A percentile compares a stretch with the other conserved stretches of the same genome.
phyloP scores from a whole-genome alignment of 2,329 filamentous ascomycete species.

The Thermothelomyces thermophilus region DNA sequence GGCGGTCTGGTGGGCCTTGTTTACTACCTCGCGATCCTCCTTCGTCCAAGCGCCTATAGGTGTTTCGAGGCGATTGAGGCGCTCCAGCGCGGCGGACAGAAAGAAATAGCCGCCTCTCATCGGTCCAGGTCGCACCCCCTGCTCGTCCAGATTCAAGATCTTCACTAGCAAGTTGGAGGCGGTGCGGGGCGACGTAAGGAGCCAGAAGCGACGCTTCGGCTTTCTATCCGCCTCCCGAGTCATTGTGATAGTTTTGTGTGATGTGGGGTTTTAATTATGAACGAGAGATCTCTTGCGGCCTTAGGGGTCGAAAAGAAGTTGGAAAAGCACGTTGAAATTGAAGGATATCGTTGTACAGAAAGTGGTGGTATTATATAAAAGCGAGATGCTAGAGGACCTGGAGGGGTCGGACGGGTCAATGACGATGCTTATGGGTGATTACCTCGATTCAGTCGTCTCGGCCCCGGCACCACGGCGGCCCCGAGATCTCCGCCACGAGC shows the following conservation, averaged over 20 bases:
- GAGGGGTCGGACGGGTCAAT: too few species aligned
- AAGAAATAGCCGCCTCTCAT: neutral
- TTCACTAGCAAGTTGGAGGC: neutral
- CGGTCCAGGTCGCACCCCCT: neutral
- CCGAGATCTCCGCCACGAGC: too few species aligned
- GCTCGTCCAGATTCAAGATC: neutral
- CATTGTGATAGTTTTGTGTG: neutral
- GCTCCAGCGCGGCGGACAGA: neutral
- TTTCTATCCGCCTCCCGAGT: neutral
- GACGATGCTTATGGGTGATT: too few species aligned
- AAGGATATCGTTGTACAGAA: too few species aligned
- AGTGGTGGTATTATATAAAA: too few species aligned
- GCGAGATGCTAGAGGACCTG: too few species aligned
- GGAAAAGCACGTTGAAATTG: too few species aligned
- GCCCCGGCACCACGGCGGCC: too few species aligned
- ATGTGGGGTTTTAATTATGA: neutral
- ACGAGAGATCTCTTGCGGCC: too few species aligned
- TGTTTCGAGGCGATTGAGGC: neutral
- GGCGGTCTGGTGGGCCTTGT: neutral
- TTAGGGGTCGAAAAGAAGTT: too few species aligned
- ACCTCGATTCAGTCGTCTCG: too few species aligned
- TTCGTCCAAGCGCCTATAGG: neutral
- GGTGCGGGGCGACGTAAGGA: neutral
- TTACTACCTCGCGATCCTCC: neutral
- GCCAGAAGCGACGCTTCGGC: neutral